Evolutionary conservation across 306 rosid genomes (phyloP), one percentile per base, ranked within the genome.

Genomic region (Acacia acuminata): DNA sequence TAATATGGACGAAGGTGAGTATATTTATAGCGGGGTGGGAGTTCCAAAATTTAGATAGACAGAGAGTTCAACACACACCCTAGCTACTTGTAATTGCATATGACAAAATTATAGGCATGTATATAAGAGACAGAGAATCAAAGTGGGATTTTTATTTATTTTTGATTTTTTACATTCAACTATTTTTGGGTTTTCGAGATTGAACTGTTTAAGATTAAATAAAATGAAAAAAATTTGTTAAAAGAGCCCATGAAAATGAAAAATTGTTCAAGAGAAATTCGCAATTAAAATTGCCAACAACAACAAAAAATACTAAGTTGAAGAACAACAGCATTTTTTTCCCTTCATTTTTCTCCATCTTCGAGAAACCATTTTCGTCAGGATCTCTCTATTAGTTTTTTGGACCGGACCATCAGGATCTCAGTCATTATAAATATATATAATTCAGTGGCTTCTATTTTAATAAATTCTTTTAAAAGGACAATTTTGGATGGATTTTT

Each of bases 401-500:
- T 32, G 36, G 36, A 32, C 0, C 36, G 36, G 36, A 32, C 3
- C 3, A 32, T 3, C 36, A 32, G 36, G 36, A 32, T 32, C 36
- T 32, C 36, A 32, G 36, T 32, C 36, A 32, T 32, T 50, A 50
- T 48, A 48, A 3, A 81, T 11, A 3, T 12, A 51, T 53, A 87
- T 64, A 50, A 83, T 76, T 76, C 44, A 78, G 42, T 66, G 58
- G 34, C 5, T 75, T 73, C 42, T 15, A 73, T 32, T 64, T 75
- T 42, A 73, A 77, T 73, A 60, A 82, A 55, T 72, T 86, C 4
- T 25, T 45, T 65, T 10, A 30, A 16, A 42, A 40, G 87, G 45
- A 77, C 78, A 83, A 65, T 38, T 70, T 76, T 82, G 78, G 73
- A 73, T 69, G 73, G 48, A 63, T 71, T 77, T 51, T 82, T 84